A percentile compares a stretch with the other conserved stretches of the same genome.
Evolutionary conservation across 2,329 filamentous ascomycete genomes (phyloP).

Genomic region (Colletotrichum echinochloae): DNA sequence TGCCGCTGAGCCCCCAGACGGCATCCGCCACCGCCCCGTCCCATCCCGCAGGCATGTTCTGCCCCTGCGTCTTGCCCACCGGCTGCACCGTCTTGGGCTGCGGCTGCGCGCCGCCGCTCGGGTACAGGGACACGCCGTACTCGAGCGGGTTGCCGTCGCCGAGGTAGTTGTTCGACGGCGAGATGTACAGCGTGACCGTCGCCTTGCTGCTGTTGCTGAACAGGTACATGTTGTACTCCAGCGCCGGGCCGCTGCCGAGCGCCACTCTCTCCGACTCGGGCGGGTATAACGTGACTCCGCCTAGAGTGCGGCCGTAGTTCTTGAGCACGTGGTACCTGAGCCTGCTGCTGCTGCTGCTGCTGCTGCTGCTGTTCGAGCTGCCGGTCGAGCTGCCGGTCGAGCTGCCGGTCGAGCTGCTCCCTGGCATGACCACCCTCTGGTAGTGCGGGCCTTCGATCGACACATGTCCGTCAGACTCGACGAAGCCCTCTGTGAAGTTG

Average conservation of each 20-base stretch:
- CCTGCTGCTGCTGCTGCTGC: conserved; percentile 21
- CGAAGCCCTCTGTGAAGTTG: conserved; percentile 68
- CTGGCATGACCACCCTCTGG: conserved; percentile 53
- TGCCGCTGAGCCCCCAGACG: conserved; percentile 58
- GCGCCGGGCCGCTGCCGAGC: conserved; percentile 61
- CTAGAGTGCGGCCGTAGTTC: conserved; percentile 68
- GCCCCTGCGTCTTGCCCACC: conserved; percentile 56
- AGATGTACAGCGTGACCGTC: conserved; percentile 62
- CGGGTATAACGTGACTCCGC: conserved; percentile 68
- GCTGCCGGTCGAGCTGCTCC: conserved; percentile 30
- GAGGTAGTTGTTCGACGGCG: conserved; percentile 65
- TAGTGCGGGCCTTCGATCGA: conserved; percentile 67
- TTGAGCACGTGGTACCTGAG: conserved; percentile 62
- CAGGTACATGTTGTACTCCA: conserved; percentile 72
- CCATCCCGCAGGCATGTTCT: conserved; percentile 57
- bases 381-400: too few relatives aligned
- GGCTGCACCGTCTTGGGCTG: conserved; percentile 54
- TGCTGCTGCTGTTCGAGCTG: conserved; percentile 24
- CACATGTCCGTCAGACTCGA: conserved; percentile 70
- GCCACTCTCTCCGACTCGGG: conserved; percentile 62
- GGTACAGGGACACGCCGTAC: conserved; percentile 63
- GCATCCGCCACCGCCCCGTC: conserved; percentile 57
- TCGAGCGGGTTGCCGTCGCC: conserved; percentile 62
- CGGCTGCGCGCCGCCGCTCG: conserved; percentile 47
- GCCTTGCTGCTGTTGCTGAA: conserved; percentile 63